phyloP scores from a whole-genome alignment of 768 basidiomycete species.

The Boletus huronensis region DNA sequence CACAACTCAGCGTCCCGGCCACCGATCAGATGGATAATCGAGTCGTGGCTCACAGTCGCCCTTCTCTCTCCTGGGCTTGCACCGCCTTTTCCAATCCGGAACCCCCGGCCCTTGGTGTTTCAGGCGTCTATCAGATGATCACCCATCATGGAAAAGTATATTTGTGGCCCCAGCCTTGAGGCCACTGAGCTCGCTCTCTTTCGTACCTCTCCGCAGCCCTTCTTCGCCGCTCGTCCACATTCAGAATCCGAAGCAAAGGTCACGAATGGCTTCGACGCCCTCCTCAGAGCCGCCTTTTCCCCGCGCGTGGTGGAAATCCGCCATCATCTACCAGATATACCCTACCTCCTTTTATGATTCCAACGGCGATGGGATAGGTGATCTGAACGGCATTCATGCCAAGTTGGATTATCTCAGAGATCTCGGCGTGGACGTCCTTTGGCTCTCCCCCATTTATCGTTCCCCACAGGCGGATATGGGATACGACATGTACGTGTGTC shows the following conservation, averaged over 20 bases:
- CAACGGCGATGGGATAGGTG: slow-evolving; percentile 69
- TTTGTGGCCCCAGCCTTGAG: slow-evolving; percentile 18
- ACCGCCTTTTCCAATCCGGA: background rate
- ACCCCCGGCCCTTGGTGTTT: slow-evolving; percentile 1
- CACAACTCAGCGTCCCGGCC: slow-evolving; percentile 5
- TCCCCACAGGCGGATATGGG: slow-evolving; percentile 72
- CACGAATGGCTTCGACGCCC: slow-evolving; percentile 4
- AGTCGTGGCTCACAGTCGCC: background rate
- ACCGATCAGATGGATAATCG: background rate
- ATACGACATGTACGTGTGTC: slow-evolving; percentile 54
- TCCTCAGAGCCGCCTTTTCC: slow-evolving; percentile 20
- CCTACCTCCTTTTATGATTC: slow-evolving; percentile 68
- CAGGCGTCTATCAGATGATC: slow-evolving; percentile 15
- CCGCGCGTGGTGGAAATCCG: slow-evolving; percentile 55
- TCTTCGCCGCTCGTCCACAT: slow-evolving; percentile 3
- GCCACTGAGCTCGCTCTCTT: background rate
- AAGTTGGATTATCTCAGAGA: slow-evolving; percentile 69
- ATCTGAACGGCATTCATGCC: slow-evolving; percentile 59
- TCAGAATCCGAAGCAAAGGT: background rate
- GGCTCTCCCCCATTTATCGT: slow-evolving; percentile 61
- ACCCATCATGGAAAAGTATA: slow-evolving; percentile 5
- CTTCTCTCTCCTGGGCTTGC: background rate
- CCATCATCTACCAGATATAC: slow-evolving; percentile 65
- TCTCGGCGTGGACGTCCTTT: slow-evolving; percentile 64
- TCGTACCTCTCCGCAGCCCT: slow-evolving; percentile 15